A percentile compares a stretch with the other conserved stretches of the same genome.
Conservation (phyloP, 1,284 basidiomycete genomes). For the Heimioporus retisporus region DNA sequence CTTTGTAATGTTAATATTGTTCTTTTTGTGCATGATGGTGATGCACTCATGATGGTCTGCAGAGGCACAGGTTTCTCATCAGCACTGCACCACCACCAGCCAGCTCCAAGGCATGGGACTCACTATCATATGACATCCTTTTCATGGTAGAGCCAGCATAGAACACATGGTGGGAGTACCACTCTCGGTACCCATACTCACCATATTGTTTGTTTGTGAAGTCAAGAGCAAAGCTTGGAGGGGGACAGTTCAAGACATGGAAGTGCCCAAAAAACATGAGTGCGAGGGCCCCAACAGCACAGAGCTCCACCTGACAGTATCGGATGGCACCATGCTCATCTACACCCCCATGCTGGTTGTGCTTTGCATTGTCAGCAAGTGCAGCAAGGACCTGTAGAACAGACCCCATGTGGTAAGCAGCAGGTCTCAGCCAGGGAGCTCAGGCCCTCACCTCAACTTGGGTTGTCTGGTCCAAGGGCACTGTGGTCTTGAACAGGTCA, state of each 20-base stretch:
- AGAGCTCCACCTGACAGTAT: too few species aligned
- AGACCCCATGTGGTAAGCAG: neutral
- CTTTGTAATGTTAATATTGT: constrained; percentile 15
- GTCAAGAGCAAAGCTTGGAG: constrained; percentile 34
- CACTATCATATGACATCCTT: constrained; percentile 16
- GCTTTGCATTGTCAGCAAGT: too few species aligned
- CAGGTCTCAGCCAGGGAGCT: too few species aligned
- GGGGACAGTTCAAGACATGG: constrained; percentile 25
- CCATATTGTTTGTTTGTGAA: constrained; percentile 25
- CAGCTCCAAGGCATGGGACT: neutral
- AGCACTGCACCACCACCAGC: neutral
- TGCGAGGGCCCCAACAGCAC: too few species aligned
- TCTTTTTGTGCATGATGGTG: constrained; percentile 13
- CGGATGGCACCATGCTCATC: too few species aligned
- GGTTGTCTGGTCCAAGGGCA: too few species aligned
- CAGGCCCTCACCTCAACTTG: too few species aligned
- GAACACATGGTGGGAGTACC: constrained; percentile 38
- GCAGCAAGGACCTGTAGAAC: neutral
- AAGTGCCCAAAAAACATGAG: constrained; percentile 14
- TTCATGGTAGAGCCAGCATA: constrained; percentile 14
- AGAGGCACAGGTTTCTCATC: neutral
- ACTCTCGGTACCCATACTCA: constrained; percentile 32
- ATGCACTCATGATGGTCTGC: constrained; percentile 10
- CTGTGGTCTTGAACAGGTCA: too few species aligned
- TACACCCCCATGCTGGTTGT: too few species aligned